Evolutionary conservation across 805 yeast species (phyloP).

Genomic region (Ogataea dorogensis): DNA sequence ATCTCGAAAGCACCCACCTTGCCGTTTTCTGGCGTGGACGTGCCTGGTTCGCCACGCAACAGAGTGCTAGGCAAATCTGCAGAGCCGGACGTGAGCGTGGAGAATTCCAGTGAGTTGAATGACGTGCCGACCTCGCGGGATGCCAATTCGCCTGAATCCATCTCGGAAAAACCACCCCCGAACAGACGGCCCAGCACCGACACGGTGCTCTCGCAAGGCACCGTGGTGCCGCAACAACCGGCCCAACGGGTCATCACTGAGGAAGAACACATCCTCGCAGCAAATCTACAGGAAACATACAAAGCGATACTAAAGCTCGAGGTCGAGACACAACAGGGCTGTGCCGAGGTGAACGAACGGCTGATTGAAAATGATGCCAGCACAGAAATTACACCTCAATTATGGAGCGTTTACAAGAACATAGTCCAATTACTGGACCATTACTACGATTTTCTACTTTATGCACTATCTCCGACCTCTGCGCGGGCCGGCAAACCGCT

Average conservation of each 20-base stretch:
- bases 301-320: constrained; percentile 66
- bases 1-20: constrained; percentile 25
- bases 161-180: constrained; percentile 17
- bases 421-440: constrained; percentile 65
- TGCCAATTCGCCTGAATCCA: constrained; percentile 27
- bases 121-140: constrained; percentile 20
- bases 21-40: constrained; percentile 19
- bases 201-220: constrained; percentile 25
- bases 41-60: constrained; percentile 27
- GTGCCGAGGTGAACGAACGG: constrained; percentile 56
- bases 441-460: constrained; percentile 68
- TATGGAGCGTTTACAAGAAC: constrained; percentile 71
- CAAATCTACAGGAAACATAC: constrained; percentile 72
- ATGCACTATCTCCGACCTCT: constrained; percentile 63
- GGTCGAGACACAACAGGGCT: constrained; percentile 67
- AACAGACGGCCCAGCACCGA: constrained; percentile 29
- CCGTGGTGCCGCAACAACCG: constrained; percentile 16
- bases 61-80: constrained; percentile 19
- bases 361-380: constrained; percentile 44
- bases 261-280: constrained; percentile 64
- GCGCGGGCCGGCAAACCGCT: constrained; percentile 76
- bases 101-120: constrained; percentile 26
- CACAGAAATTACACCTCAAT: constrained; percentile 54
- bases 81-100: constrained; percentile 28
- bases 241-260: constrained; percentile 38